A percentile compares a stretch with the other conserved stretches of the same genome.
phyloP scores from a whole-genome alignment of 345 rosid genomes.

The Ceriops tagal region DNA sequence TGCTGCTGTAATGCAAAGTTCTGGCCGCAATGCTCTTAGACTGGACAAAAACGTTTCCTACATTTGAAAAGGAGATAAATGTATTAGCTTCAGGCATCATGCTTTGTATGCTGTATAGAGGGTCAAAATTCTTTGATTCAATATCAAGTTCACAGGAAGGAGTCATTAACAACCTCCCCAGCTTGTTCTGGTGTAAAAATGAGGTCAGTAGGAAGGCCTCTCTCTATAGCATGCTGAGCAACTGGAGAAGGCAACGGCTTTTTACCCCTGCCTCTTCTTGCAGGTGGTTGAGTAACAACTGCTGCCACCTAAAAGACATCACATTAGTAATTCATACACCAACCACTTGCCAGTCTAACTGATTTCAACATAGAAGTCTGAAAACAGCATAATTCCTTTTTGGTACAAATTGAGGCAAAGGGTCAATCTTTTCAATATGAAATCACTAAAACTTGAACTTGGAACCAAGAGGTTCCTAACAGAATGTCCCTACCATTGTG shows the following conservation, averaged over 20 bases:
- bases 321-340: background rate
- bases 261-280: slow-evolving; percentile 78
- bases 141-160: background rate
- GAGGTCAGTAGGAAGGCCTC: slow-evolving; percentile 71
- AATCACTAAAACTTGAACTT: no score
- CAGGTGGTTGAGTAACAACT: slow-evolving; percentile 84
- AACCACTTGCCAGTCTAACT: no score
- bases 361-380: background rate
- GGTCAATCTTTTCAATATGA: no score
- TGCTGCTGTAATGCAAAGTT: slow-evolving; percentile 91
- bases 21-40: slow-evolving; percentile 76
- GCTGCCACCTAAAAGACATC: slow-evolving; percentile 66
- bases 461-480: no score
- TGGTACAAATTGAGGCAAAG: no score
- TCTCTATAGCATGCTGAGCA: slow-evolving; percentile 74
- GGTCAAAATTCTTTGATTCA: background rate
- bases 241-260: slow-evolving; percentile 76
- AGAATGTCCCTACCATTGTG: no score
- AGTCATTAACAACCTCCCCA: slow-evolving; percentile 58
- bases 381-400: background rate
- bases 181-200: slow-evolving; percentile 84
- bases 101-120: background rate
- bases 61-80: slow-evolving; percentile 11
- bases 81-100: background rate
- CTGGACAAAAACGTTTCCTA: slow-evolving; percentile 65